Evolutionary conservation across 73 alveolate species (phyloP).

Genomic region (Uronychia binucleata): DNA sequence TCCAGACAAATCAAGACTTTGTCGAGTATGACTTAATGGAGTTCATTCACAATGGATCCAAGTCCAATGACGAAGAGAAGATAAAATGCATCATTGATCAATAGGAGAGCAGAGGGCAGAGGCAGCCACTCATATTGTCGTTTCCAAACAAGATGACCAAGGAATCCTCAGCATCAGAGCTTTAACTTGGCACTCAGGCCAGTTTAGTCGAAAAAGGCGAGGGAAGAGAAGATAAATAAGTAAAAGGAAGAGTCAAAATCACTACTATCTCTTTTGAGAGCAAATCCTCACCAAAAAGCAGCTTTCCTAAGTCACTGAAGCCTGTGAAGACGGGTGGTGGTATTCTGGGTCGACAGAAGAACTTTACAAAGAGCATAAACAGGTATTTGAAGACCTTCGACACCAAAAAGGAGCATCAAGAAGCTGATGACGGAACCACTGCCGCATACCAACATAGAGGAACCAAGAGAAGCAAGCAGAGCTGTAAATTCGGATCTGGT

Average conservation of each 20-base stretch:
- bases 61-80: background rate
- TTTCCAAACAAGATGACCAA: background rate
- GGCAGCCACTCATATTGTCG: background rate
- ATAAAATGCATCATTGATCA: background rate
- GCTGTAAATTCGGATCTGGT: background rate
- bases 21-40: background rate
- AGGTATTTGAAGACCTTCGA: background rate
- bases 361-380: background rate
- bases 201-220: background rate
- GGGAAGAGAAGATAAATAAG: background rate
- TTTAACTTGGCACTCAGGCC: background rate
- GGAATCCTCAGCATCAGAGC: background rate
- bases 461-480: background rate
- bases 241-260: background rate
- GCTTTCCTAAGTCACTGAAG: background rate
- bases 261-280: background rate
- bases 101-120: background rate
- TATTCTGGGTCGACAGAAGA: background rate
- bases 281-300: background rate
- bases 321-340: background rate
- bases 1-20: background rate
- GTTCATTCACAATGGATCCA: background rate
- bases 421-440: no score
- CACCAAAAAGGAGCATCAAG: background rate
- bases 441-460: no score